Base-by-base conservation (phyloP, 345 rosid species). In the Eucalyptus tenuipes region DNA sequence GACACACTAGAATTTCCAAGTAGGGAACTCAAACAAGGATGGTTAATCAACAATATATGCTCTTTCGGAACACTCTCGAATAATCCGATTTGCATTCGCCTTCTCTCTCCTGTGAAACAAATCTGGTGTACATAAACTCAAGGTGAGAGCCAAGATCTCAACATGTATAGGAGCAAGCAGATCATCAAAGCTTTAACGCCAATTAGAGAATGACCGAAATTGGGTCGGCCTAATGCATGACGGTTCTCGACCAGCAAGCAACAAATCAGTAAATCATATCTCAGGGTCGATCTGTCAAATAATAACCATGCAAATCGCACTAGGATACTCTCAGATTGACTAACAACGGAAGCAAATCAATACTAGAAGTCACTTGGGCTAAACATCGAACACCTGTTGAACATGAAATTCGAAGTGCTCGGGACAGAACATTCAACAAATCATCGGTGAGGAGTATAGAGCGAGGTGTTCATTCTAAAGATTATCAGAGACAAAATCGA, bases 1-100 rank as follows among this genome's bases (percentile, higher is more conserved):
- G 57, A 18, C 57, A 3, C 24, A 7, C 57, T 18, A 18, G 57
- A 52, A 52, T 52, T 52, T 18, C 57, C 10, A 52, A 55, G 13
- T 57, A 5, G 64, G 2, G 64, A 57, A 5, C 10, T 64, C 79
- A 8, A 66, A 66, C 40, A 4, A 66, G 2, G 12, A 6, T 31
- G 79, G 40, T 64, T 31, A 31, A 15, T 66, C 16, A 66, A 31
- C 11, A 0, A 31, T 1, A 1, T 3, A 66, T 7, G 22, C 3
- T 4, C 22, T 15, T 31, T 7, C 6, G 1, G 16, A 15, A 61
- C 68, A 0, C 33, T 61, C 68, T 13, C 4, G 3, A 3, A 2
- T 61, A 0, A 4, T 61, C 33, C 10, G 5, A 61, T 61, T 61
- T 0, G 33, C 71, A 29, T 29, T 29, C 33, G 4, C 71, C 33